phyloP scores from a whole-genome alignment of 1,284 basidiomycete species.

The Papiliotrema nemorosa region DNA sequence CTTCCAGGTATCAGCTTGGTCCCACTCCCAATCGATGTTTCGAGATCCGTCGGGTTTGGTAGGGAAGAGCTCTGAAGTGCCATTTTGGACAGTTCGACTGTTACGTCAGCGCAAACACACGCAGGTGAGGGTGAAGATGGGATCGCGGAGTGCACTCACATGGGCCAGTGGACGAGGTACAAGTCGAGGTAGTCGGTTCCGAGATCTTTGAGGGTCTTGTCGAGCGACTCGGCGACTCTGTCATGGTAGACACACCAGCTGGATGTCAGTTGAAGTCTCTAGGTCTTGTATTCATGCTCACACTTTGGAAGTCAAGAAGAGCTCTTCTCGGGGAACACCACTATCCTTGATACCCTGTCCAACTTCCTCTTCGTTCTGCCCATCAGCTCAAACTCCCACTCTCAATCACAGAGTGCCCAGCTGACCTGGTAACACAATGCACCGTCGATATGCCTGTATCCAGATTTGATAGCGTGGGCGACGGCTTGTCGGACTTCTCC shows the following conservation, averaged over 20 bases:
- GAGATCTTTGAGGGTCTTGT: constrained; percentile 69
- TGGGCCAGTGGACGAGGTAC: constrained; percentile 52
- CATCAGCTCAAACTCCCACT: not conserved
- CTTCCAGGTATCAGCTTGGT: constrained; percentile 70
- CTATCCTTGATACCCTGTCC: constrained; percentile 74
- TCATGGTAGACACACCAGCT: constrained; percentile 65
- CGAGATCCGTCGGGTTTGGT: constrained; percentile 60
- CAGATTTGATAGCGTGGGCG: constrained; percentile 65
- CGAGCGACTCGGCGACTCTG: constrained; percentile 59
- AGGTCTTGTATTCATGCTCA: constrained; percentile 52
- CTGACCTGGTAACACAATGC: constrained; percentile 57
- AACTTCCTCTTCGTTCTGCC: constrained; percentile 74
- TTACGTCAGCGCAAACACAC: not conserved
- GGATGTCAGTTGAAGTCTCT: constrained; percentile 2
- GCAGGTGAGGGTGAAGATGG: not conserved
- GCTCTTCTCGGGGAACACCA: constrained; percentile 71
- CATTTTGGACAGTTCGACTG: constrained; percentile 34
- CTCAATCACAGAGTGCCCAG: constrained; percentile 12
- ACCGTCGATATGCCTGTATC: constrained; percentile 76
- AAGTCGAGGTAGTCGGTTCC: constrained; percentile 76
- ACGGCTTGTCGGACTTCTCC: constrained; percentile 69
- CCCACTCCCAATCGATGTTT: constrained; percentile 64
- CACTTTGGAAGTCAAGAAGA: constrained; percentile 64
- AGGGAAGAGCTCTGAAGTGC: constrained; percentile 36
- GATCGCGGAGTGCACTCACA: constrained; percentile 5